These are phyloP conservation scores for Platanthera zijinensis DNA, from an alignment of 106 monocot genomes.

Conservation along the genomic window DNA sequence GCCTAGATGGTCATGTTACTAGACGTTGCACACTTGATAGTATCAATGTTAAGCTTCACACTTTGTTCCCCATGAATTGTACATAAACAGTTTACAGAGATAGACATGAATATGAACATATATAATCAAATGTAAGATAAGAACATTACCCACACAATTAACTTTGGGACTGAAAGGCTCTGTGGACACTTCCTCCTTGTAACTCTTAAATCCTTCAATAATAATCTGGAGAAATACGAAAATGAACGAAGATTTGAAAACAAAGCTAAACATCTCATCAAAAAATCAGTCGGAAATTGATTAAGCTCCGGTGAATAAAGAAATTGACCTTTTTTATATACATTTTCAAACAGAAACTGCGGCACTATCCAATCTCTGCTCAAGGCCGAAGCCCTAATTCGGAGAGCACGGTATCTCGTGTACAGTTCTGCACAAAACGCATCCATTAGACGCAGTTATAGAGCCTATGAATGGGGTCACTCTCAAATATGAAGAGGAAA, in stretches of 20 bases:
- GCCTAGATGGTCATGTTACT: neutral
- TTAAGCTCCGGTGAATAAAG: neutral
- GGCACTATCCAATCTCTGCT: neutral
- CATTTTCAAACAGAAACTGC: slow-evolving; percentile 29
- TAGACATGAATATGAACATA: neutral
- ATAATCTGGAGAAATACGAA: slow-evolving; percentile 42
- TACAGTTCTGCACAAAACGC: neutral
- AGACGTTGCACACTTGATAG: neutral
- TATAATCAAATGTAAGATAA: neutral
- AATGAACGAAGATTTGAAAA: neutral
- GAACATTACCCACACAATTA: slow-evolving; percentile 77
- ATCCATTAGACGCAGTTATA: neutral
- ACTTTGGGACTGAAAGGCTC: slow-evolving; percentile 92
- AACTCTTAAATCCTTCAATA: slow-evolving; percentile 98
- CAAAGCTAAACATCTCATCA: neutral
- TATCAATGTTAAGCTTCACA: neutral
- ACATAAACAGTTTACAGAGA: neutral
- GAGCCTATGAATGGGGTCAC: neutral
- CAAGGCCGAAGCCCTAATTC: slow-evolving; percentile 1
- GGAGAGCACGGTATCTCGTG: neutral
- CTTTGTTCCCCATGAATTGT: neutral
- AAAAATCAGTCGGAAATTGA: neutral
- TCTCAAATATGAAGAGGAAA: neutral
- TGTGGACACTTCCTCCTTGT: slow-evolving; percentile 83
- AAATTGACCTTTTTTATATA: slow-evolving; percentile 76